A percentile compares a stretch with the other conserved stretches of the same genome.
Evolutionary conservation across 2,329 filamentous ascomycete genomes (phyloP).

Genomic region (Graphiopsis chlorocephala): DNA sequence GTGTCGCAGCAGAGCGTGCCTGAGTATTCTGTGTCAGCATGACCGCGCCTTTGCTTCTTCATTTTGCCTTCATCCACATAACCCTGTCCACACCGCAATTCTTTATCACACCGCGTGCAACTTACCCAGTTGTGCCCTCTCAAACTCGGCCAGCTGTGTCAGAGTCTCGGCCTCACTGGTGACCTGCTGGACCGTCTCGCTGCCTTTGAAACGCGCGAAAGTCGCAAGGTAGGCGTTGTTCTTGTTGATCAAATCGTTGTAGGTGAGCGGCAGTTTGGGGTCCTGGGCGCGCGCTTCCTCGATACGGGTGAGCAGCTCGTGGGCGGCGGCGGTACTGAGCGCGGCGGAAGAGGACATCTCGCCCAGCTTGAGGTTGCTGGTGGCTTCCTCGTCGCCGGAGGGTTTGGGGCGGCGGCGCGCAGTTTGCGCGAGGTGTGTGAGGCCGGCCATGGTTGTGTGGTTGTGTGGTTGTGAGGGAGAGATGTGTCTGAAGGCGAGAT

Average conservation of each 20-base stretch:
- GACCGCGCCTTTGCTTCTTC: neutral
- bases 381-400: slow-evolving; percentile 83
- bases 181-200: slow-evolving; percentile 88
- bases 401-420: slow-evolving; percentile 64
- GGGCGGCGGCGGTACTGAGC: slow-evolving; percentile 86
- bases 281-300: slow-evolving; percentile 57
- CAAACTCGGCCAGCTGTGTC: slow-evolving; percentile 64
- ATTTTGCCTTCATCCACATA: neutral
- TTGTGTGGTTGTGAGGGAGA: neutral
- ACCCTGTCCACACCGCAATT: neutral
- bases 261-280: slow-evolving; percentile 67
- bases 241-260: slow-evolving; percentile 54
- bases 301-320: slow-evolving; percentile 87
- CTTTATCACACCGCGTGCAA: slow-evolving; percentile 17
- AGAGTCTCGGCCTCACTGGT: slow-evolving; percentile 65
- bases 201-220: slow-evolving; percentile 93
- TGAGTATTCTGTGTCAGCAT: slow-evolving; percentile 39
- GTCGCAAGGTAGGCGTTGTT: slow-evolving; percentile 90
- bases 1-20: slow-evolving; percentile 89
- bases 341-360: slow-evolving; percentile 92
- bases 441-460: slow-evolving; percentile 32
- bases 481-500: neutral
- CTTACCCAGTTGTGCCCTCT: slow-evolving; percentile 85
- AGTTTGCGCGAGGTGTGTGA: slow-evolving; percentile 23
- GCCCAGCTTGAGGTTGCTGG: slow-evolving; percentile 76